Evolutionary conservation across 1,284 basidiomycete species (phyloP).

Genomic region (Earliella scabrosa): DNA sequence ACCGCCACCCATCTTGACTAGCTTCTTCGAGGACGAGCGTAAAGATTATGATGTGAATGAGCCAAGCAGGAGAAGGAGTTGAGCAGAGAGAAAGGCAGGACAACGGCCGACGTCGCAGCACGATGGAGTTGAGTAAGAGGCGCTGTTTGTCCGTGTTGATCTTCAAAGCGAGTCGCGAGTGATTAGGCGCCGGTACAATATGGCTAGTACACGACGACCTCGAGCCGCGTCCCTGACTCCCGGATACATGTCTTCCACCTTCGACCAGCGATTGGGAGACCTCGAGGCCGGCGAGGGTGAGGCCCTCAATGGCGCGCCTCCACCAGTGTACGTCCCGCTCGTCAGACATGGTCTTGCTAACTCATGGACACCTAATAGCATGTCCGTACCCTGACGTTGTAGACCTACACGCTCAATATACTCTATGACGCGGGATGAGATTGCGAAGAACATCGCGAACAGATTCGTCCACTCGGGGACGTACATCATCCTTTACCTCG

Average conservation of each 20-base stretch:
- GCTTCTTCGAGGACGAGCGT: conserved; percentile 24
- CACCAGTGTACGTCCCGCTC: conserved; percentile 33
- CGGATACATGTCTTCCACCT: conserved; percentile 32
- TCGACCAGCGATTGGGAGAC: conserved; percentile 38
- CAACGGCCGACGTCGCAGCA: conserved; percentile 8
- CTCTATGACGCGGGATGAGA: conserved; percentile 77
- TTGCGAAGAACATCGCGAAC: conserved; percentile 81
- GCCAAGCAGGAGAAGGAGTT: conserved; percentile 8
- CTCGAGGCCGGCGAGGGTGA: conserved; percentile 41
- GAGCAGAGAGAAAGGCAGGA: background rate
- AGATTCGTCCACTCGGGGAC: conserved; percentile 83
- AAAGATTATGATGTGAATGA: background rate
- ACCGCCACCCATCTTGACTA: conserved; percentile 90
- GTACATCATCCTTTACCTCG: conserved; percentile 86
- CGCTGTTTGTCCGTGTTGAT: conserved; percentile 26
- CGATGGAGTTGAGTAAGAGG: conserved; percentile 4
- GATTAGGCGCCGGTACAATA: conserved; percentile 11
- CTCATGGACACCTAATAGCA: conserved; percentile 34
- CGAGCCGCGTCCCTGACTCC: conserved; percentile 24
- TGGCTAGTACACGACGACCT: conserved; percentile 22
- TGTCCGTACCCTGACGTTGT: conserved; percentile 26
- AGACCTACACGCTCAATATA: conserved; percentile 81
- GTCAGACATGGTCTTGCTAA: conserved; percentile 24
- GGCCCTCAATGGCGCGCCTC: conserved; percentile 24
- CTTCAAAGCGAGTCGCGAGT: background rate